Evolutionary conservation across 2,329 filamentous ascomycete genomes (phyloP), one percentile per base, ranked within the genome.

Genomic region (Colletotrichum sp.): DNA sequence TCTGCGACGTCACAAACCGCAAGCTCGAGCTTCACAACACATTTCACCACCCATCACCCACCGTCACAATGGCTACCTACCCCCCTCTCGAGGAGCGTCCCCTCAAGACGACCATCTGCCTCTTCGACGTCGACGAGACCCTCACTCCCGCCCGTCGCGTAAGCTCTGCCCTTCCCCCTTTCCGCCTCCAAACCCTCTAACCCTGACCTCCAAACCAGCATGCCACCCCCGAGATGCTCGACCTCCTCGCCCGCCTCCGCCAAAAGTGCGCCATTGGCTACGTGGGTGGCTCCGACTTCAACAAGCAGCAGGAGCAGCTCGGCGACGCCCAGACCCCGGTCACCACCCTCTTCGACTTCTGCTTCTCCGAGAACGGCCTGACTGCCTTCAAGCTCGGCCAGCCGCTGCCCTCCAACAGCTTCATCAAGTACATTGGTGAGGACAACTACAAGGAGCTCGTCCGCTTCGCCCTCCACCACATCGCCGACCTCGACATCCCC

Each of bases 51-150:
- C 32, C 59, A 34, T 60, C 55, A 24, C n/a, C 55, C 15, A 67
- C 59, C 34, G 24, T 69, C 59, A 63, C 74, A 59, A 76, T 76
- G 63, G 75, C 61, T 30, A 67, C 72, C 55, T 94, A 93, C 86
- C 94, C 96, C 72, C 92, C 95, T 78, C 92, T 99, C 79, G 91
- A 93, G 84, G 90, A 96, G 81, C 95, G 97, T 80, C 95, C 95
- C 59, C 88, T 98, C 85, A 95, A 96, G 88, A 95, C 97, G 90
- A 99, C 96, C 79, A 94, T 99, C 86, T 93, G 92, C 82, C 93
- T 99, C 78, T 99, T 99, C 86, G 97, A 99, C 86, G 97, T 99
- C 76, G 97, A 99, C 84, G 95, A 92, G 82, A 98, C 97, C 34
- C 92, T 99, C 80, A 97, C 96, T 18, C 94, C 93, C 57, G 93